Percentiles rank a stretch among this genome's conserved stretches.
phyloP scores from a whole-genome alignment of 2,329 filamentous ascomycete genomes.

The Diaporthe helianthi region DNA sequence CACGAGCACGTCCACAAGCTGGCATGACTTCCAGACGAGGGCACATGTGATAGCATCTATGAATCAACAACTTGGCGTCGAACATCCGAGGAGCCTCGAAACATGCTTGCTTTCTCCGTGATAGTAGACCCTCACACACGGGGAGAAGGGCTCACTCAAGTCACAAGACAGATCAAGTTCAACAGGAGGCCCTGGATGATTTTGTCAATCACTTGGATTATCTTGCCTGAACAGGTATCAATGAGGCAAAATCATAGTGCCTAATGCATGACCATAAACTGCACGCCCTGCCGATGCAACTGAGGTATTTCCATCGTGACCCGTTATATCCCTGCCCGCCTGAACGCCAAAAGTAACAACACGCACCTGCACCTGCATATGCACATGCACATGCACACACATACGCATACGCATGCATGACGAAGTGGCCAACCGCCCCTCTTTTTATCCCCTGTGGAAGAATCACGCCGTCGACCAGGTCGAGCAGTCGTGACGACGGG shows the following conservation, averaged over 20 bases:
- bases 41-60: background rate
- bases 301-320: constrained; percentile 27
- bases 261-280: constrained; percentile 28
- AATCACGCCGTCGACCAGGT: background rate
- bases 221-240: constrained; percentile 24
- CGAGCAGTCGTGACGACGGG: background rate
- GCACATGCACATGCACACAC: too few relatives aligned
- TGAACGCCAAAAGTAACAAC: constrained; percentile 18
- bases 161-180: background rate
- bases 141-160: background rate
- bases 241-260: constrained; percentile 19
- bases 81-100: background rate
- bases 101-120: background rate
- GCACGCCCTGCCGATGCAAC: constrained; percentile 26
- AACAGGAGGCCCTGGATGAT: too few relatives aligned
- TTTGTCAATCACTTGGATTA: constrained; percentile 21
- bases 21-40: background rate
- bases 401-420: background rate
- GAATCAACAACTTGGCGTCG: too few relatives aligned
- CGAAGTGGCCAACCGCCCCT: background rate
- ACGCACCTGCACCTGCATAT: too few relatives aligned
- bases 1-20: background rate
- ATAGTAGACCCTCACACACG: background rate
- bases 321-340: constrained; percentile 19
- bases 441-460: background rate